Conservation (phyloP, 768 basidiomycete genomes). For the Leucosporidium creatinivorum region DNA sequence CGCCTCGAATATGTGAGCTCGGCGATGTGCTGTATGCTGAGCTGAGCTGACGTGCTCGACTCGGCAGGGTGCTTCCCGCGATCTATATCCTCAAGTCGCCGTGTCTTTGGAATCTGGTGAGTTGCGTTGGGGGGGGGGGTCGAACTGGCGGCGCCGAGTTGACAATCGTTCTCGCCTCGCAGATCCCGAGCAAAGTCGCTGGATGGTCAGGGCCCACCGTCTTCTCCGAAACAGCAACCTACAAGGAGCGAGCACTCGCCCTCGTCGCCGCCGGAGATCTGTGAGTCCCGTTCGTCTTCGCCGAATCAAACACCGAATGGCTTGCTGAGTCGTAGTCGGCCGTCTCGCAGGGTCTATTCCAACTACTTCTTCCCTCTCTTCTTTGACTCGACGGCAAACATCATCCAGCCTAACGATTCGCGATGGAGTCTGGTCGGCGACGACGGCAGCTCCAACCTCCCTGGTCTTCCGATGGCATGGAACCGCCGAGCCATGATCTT, state of each 20-base stretch:
- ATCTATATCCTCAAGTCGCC: conserved; percentile 25
- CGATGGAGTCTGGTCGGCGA: conserved; percentile 3
- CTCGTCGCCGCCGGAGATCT: conserved; percentile 26
- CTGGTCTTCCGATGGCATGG: conserved; percentile 20
- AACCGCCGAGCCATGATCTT: conserved; percentile 21
- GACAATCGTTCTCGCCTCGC: not conserved
- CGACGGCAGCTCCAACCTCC: not conserved
- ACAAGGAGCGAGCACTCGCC: conserved; percentile 18
- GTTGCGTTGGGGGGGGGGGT: not conserved
- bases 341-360: not conserved
- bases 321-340: not conserved
- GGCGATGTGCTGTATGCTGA: too few species aligned
- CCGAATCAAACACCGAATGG: too few species aligned
- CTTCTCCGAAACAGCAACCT: conserved; percentile 14
- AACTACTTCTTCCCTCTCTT: conserved; percentile 25
- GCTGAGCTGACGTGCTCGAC: too few species aligned
- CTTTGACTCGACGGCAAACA: conserved; percentile 8
- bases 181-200: not conserved
- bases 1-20: conserved; percentile 9
- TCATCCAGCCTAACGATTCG: conserved; percentile 27
- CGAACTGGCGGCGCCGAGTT: too few species aligned
- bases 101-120: conserved; percentile 20
- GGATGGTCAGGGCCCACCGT: conserved; percentile 14
- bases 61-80: conserved; percentile 16
- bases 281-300: not conserved